Percentiles rank a stretch among this genome's conserved stretches.
Evolutionary conservation across 495 filamentous ascomycete genomes (phyloP).

Genomic region (Halenospora varia): DNA sequence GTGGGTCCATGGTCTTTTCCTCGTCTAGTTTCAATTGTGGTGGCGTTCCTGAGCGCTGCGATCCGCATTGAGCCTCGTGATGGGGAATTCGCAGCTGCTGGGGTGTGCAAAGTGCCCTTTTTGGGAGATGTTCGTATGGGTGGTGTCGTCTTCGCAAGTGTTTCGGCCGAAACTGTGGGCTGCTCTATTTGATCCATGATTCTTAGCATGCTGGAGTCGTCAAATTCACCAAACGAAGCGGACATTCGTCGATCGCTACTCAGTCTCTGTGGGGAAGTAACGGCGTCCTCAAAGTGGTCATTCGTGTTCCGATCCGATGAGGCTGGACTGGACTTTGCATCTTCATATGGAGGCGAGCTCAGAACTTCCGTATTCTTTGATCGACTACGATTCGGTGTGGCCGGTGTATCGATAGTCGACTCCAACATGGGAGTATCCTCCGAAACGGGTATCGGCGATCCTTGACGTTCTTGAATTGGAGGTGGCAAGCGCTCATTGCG

Average conservation of each 20-base stretch:
- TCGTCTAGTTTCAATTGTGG: not conserved
- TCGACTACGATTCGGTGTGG: not conserved
- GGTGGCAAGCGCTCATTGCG: no score
- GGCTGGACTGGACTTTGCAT: constrained; percentile 39
- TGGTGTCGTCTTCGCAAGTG: not conserved
- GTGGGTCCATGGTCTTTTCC: constrained; percentile 4
- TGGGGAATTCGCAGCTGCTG: not conserved
- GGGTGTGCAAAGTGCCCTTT: not conserved
- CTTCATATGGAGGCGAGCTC: constrained; percentile 34
- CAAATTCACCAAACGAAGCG: constrained; percentile 41
- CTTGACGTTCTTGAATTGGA: not conserved
- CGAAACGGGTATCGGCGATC: not conserved
- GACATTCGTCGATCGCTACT: not conserved
- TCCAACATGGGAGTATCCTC: not conserved
- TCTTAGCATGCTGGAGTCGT: constrained; percentile 41
- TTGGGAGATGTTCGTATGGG: not conserved
- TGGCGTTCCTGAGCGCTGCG: not conserved
- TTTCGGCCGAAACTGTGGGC: not conserved
- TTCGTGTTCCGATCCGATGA: constrained; percentile 16
- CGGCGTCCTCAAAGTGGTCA: constrained; percentile 24
- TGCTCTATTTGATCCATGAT: constrained; percentile 41
- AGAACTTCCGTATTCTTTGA: not conserved
- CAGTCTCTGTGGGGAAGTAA: constrained; percentile 11
- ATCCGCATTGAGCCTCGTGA: not conserved
- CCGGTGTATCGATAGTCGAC: not conserved